These are phyloP conservation scores for Cordyceps farinosa DNA, from an alignment of 2,329 filamentous ascomycete species.

Conservation along the genomic window DNA sequence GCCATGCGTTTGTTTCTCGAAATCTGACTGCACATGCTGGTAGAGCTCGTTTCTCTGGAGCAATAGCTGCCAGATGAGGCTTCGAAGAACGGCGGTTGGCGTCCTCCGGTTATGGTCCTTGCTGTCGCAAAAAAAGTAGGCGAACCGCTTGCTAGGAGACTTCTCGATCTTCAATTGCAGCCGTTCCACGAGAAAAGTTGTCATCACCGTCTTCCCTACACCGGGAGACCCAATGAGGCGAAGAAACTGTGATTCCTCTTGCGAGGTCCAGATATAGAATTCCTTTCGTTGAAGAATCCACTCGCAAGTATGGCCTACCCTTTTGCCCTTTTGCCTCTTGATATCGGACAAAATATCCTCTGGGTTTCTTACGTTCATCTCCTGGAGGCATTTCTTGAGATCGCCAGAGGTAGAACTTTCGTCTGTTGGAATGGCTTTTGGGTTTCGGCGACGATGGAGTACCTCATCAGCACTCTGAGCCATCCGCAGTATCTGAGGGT, in stretches of 20 bases:
- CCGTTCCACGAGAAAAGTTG: constrained; percentile 19
- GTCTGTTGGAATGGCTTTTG: not conserved
- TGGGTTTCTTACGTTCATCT: constrained; percentile 10
- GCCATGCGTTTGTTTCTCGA: no score
- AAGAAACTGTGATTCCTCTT: constrained; percentile 10
- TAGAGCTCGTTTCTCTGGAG: constrained; percentile 19
- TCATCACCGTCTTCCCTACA: constrained; percentile 19
- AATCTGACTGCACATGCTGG: constrained; percentile 6
- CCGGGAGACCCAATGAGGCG: constrained; percentile 19
- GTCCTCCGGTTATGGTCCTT: no score
- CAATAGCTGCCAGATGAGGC: constrained; percentile 20
- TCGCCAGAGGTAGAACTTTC: not conserved
- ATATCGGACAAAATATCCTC: constrained; percentile 12
- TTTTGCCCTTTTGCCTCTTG: constrained; percentile 12
- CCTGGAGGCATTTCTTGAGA: not conserved
- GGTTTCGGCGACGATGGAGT: no score
- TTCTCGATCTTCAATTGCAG: constrained; percentile 15
- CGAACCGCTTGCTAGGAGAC: constrained; percentile 2
- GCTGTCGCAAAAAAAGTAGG: constrained; percentile 20
- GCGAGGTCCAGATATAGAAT: constrained; percentile 12
- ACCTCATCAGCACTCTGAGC: no score
- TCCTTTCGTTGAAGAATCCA: constrained; percentile 19
- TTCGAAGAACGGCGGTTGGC: constrained; percentile 17
- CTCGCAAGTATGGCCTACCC: constrained; percentile 18
- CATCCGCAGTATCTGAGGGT: constrained; percentile 17